Evolutionary conservation across 331 rosid genomes (phyloP), one percentile per base, ranked within the genome.

Genomic region (Rosa hybrid): DNA sequence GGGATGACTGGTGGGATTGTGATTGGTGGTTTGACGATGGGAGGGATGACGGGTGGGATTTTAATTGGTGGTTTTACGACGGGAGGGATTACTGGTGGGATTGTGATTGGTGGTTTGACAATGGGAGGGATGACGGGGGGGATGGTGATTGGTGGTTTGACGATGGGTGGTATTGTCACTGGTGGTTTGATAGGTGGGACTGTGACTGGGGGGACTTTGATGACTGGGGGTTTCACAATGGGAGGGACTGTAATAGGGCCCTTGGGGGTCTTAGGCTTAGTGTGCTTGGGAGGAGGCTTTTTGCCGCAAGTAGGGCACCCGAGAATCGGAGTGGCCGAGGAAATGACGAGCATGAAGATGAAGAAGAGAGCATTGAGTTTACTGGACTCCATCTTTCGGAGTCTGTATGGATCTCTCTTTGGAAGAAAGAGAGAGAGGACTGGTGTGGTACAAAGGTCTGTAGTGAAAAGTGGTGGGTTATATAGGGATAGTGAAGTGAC

Each of bases 261-360:
- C 65, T 49, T 77, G 83, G 86, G 8, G 68, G 79, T 16, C 21
- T 64, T 1, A 53, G 49, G 67, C 56, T 64, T 74, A 25, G 93
- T 48, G 70, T 77, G 89, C 44, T 74, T 86, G 12, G 89, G 82
- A 0, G 90, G 84, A 8, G 90, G 93, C 5, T 85, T 68, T n/a
- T 41, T 83, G 1, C 92, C 91, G 42, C 99, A 96, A 23, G 49
- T 51, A 49, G 86, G 87, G 77, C 98, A 92, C 12, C 88, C 94
- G 4, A 90, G 89, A 64, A 93, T 91, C 69, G 99, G 96, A 20
- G 96, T 51, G 70, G 85, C 84, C 0, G 95, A 84, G 80, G 99
- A 93, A 27, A 92, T 12, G 84, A 92, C 82, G 71, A 96, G 89
- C 89, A 93, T 92, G 92, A 82, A 93, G 70, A 96, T 79, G 85